These are phyloP conservation scores for Casuarina glauca DNA, from an alignment of 306 rosid genomes.

Conservation along the genomic window DNA sequence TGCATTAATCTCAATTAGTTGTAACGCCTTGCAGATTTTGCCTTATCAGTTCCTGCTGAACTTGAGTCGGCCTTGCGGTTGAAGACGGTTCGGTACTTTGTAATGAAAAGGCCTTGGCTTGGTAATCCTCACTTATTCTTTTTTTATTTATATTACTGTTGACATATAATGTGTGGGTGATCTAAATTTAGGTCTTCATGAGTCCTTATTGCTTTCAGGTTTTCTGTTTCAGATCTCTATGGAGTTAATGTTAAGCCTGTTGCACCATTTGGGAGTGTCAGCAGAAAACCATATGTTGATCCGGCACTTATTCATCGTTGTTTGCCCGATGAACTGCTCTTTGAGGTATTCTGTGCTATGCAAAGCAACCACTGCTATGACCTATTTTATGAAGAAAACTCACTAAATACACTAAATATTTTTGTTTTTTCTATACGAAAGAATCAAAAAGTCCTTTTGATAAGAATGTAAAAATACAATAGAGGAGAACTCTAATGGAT, in stretches of 20 bases:
- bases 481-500: constrained; percentile 12
- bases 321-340: constrained; percentile 83
- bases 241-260: constrained; percentile 93
- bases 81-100: constrained; percentile 68
- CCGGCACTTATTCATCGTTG: constrained; percentile 67
- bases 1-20: background rate
- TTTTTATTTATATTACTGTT: background rate
- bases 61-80: constrained; percentile 73
- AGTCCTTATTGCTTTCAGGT: constrained; percentile 40
- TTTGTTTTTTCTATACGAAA: background rate
- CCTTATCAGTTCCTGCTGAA: constrained; percentile 58
- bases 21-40: constrained; percentile 54
- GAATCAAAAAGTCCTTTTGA: background rate
- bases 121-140: constrained; percentile 43
- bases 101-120: constrained; percentile 96
- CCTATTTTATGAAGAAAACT: background rate
- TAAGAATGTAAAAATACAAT: background rate
- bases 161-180: background rate
- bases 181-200: constrained; percentile 19
- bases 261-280: constrained; percentile 87
- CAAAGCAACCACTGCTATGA: constrained; percentile 16
- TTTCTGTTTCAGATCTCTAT: constrained; percentile 81
- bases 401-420: background rate
- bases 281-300: constrained; percentile 74
- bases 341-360: constrained; percentile 62